Percentiles rank a stretch among this genome's conserved stretches.
These are phyloP conservation scores for Hypoxylon sp. DNA, from an alignment of 2,329 filamentous ascomycete genomes.

Conservation along the genomic window DNA sequence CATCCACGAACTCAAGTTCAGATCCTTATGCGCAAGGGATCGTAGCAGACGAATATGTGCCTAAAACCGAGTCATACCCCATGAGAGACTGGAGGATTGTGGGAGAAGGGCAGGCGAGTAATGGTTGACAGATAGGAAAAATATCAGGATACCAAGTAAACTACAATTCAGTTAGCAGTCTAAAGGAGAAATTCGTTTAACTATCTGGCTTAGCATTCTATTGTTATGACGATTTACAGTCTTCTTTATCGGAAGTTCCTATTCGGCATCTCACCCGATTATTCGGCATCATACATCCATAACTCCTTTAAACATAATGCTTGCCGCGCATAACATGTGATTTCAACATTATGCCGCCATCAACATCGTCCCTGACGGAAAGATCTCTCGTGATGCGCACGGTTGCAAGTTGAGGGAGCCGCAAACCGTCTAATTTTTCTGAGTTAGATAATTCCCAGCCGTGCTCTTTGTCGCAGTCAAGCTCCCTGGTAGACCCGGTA, in stretches of 20 bases:
- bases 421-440: not conserved
- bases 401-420: not conserved
- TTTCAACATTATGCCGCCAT: not conserved
- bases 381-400: not conserved
- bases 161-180: not conserved
- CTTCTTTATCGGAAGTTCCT: not conserved
- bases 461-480: not conserved
- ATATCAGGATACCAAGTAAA: not conserved
- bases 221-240: not conserved
- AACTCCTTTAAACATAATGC: too few relatives aligned
- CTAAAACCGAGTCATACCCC: constrained; percentile 6
- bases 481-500: not conserved
- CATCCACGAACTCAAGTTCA: not conserved
- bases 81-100: constrained; percentile 4
- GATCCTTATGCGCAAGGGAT: not conserved
- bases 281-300: too few relatives aligned
- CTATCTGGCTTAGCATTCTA: not conserved
- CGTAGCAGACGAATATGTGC: not conserved
- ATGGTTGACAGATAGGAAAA: not conserved
- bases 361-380: not conserved
- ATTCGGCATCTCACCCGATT: not conserved
- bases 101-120: constrained; percentile 1
- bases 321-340: not conserved
- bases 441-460: not conserved
- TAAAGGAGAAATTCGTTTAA: not conserved